These are phyloP conservation scores for Penicillium lagena DNA, from an alignment of 495 filamentous ascomycete species.

Conservation along the genomic window DNA sequence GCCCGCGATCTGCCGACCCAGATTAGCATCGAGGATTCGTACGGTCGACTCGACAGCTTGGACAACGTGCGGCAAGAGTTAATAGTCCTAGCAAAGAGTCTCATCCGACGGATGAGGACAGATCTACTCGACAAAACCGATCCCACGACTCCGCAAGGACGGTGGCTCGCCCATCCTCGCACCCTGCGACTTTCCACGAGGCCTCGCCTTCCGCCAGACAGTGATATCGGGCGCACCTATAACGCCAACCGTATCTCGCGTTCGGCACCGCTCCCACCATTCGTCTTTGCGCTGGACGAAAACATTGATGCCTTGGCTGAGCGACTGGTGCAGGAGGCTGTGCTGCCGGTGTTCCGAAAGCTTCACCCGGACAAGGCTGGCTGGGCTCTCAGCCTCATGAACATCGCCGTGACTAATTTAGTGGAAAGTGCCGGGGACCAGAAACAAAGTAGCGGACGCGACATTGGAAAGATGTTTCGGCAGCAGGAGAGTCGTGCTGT, in stretches of 20 bases:
- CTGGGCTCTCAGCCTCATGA: slow-evolving; percentile 78
- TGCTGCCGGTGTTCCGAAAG: slow-evolving; percentile 65
- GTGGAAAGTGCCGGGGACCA: slow-evolving; percentile 48
- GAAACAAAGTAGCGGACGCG: slow-evolving; percentile 42
- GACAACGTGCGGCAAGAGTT: slow-evolving; percentile 61
- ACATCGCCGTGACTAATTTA: slow-evolving; percentile 86
- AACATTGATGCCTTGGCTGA: slow-evolving; percentile 53
- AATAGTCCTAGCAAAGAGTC: slow-evolving; percentile 52
- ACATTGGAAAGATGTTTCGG: slow-evolving; percentile 66
- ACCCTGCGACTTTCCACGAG: slow-evolving; percentile 76
- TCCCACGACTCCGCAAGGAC: slow-evolving; percentile 20
- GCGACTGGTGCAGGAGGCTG: slow-evolving; percentile 58
- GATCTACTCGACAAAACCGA: slow-evolving; percentile 60
- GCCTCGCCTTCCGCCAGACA: slow-evolving; percentile 48
- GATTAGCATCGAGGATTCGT: slow-evolving; percentile 93
- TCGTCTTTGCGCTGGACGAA: slow-evolving; percentile 58
- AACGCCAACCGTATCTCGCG: slow-evolving; percentile 61
- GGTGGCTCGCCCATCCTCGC: slow-evolving; percentile 62
- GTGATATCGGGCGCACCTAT: slow-evolving; percentile 43
- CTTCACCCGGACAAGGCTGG: slow-evolving; percentile 62
- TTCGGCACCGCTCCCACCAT: slow-evolving; percentile 58
- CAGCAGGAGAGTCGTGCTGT: slow-evolving; percentile 43
- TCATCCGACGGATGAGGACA: slow-evolving; percentile 70
- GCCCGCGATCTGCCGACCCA: slow-evolving; percentile 72
- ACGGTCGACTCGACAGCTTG: slow-evolving; percentile 57